Base-by-base conservation (phyloP, 352 stramenopile genomes). In the Globisporangium radiosum region DNA sequence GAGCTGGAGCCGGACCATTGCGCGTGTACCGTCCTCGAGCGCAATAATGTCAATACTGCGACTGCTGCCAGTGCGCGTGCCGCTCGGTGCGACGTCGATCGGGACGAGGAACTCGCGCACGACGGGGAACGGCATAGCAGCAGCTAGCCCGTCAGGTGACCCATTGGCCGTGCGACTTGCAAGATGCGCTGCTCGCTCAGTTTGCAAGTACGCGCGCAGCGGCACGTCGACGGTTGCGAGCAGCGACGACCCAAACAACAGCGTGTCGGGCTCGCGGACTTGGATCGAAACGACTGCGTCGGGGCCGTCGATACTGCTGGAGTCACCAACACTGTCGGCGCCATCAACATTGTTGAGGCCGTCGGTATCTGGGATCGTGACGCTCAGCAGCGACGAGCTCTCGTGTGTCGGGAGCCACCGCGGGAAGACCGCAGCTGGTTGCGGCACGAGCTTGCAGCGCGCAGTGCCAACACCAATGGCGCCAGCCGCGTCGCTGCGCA, bases 241-340 rank as follows among this genome's bases (percentile, higher is more conserved):
- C 42, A 90, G 47, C 1, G 82, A 87, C 0, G 82, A 92, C 0
- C 80, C 79, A 49, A 92, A 92, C 9, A 90, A 58, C 42, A 90
- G 61, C 39, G 75, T 81, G 54, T 90, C 81, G 14, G 75, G 66
- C 68, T 92, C 82, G 53, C 82, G 75, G 36, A 92, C 73, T 50
- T 92, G 75, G n/a, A 90, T 63, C 25, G 75, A 49, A 42, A 87
- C 63, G 25, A 74, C 58, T 47, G 64, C 61, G 19, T 64, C 57
- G 11, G 47, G 52, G 14, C 37, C 60, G 43, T 40, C 56, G 25
- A 33, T 33, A 33, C 25, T 33, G 25, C 25, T 33, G 25, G 25
- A 33, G 53, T n/a, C 45, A 13, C 11, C 43, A 5, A 38, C 44
- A 19, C 47, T 63, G 49, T 67, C 56, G 40, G 47, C 64, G 37